Conservation (phyloP, 2,329 filamentous ascomycete genomes). For the Sporothrix variecibatus region DNA sequence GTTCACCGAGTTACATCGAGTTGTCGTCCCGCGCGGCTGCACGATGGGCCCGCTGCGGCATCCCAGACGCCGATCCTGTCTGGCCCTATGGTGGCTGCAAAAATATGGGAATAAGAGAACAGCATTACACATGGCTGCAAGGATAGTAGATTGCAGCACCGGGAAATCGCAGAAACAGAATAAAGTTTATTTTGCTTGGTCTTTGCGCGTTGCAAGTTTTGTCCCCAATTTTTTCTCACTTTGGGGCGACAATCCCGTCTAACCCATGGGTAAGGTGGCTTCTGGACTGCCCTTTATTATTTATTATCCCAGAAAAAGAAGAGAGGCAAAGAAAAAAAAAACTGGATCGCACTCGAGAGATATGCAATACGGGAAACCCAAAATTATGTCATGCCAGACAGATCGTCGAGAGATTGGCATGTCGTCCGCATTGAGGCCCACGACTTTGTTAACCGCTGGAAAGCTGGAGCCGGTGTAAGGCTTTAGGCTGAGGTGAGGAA, state of each 20-base stretch:
- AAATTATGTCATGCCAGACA: background rate
- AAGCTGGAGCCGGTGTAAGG: background rate
- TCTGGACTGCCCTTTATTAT: background rate
- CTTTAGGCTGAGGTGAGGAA: conserved; percentile 7
- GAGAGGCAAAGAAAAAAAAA: background rate
- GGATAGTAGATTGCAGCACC: background rate
- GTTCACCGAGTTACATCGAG: background rate
- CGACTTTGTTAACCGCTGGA: background rate
- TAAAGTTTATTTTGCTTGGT: background rate
- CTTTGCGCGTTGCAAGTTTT: background rate
- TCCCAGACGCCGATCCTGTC: background rate
- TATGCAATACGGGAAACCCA: background rate
- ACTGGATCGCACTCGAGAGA: background rate
- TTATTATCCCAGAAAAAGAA: no score
- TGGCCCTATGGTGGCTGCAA: background rate
- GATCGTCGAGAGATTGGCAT: background rate
- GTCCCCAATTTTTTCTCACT: background rate
- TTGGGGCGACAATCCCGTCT: background rate
- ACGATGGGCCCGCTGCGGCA: background rate
- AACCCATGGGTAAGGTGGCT: background rate
- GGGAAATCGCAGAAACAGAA: background rate
- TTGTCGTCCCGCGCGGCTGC: background rate
- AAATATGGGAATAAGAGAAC: no score
- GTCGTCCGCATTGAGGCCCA: background rate
- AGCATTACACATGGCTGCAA: conserved; percentile 9